Base-by-base conservation (phyloP, 2,329 filamentous ascomycete genomes). In the Parasarocladium wereldwijsianum region DNA sequence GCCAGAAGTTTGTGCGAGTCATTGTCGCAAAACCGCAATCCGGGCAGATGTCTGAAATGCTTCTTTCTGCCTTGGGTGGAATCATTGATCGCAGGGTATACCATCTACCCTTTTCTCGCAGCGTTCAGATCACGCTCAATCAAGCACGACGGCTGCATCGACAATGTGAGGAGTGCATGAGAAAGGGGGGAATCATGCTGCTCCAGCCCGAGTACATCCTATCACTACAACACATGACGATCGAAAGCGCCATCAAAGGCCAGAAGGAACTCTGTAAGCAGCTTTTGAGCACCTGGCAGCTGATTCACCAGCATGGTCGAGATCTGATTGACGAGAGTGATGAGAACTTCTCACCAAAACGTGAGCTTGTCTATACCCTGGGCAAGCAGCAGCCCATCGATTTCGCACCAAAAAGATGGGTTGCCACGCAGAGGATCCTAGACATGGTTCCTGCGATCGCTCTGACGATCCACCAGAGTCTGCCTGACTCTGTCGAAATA, bases 241-340 rank as follows among this genome's bases (percentile, higher is more conserved):
- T 70, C 0, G 68, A 77, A 25, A 14, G 13, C 7, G 8, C 23
- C 16, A 16, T 18, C 7, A 21, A 27, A n/a, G n/a, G 24, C 6
- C 15, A 32, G 12, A 18, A 28, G 8, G 26, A 28, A 17, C 9
- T 16, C 10, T 15, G 9, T 26, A 8, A 10, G 24, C 13, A 9
- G 9, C 8, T 13, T 27, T 27, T 18, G 12, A 20, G 8, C 1
- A 55, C 48, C 0, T 60, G 69, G 18, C 15, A 50, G 0, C 64
- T 56, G 38, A 47, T 74, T 1, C 43, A 62, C 21, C 6, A 28
- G 0, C 34, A 47, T 3, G 52, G 60, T 0, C 52, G 68, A 0
- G 70, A 76, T 37, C 57, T 77, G 6, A 51, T 77, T 0, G 72
- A 77, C 34, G 72, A 77, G 42, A 69, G 64, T 25, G 73, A 77